Evolutionary conservation across 139 green algal species (phyloP), one percentile per base, ranked within the genome.

Genomic region (Haematococcus lacustris): DNA sequence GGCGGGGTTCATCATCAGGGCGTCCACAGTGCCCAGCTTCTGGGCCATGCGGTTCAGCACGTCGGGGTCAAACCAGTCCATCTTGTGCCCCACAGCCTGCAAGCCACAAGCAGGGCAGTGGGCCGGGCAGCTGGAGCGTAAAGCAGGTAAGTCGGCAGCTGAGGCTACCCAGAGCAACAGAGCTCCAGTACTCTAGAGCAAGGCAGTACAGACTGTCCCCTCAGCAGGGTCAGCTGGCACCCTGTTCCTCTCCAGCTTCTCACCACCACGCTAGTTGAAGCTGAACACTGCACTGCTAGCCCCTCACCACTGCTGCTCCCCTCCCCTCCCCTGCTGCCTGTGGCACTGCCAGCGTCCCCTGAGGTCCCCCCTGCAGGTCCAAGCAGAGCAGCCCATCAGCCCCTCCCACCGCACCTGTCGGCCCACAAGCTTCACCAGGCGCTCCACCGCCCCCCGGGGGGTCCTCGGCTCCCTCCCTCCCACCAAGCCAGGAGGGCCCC

Each of bases 31-130:
- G 17, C 75, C 79, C 62, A 85, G 38, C 63, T 81, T 79, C 50
- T 80, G 73, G 3, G 76, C 73, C 69, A 87, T 82, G 28, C 70
- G 68, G 51, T 83, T 74, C 47, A 87, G 74, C 7, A 77, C 47
- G 13, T 63, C 62, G 0, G 76, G 82, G 53, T 87, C 76, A 64
- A 87, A 87, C 34, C 67, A 76, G 43, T 87, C 82, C 78, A 87
- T 80, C 76, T 87, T 87, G 33, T 79, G 71, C 25, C 59, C 35
- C 25, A 79, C 35, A 26, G 63, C 37, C 71, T 76, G 53, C 39
- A 53, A 28, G 21, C 69, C 37, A 7, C 60, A 3, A 67, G 17
- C 30, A 64, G 57, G n/a, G 32, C 30, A 38, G 38, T 41, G 9
- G 41, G 3, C 3, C 35, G 51, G 64, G 64, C 23, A 51, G 37